Base-by-base conservation (phyloP, 1,139 yeast genomes). In the Yamadazyma spencermartinsiae region DNA sequence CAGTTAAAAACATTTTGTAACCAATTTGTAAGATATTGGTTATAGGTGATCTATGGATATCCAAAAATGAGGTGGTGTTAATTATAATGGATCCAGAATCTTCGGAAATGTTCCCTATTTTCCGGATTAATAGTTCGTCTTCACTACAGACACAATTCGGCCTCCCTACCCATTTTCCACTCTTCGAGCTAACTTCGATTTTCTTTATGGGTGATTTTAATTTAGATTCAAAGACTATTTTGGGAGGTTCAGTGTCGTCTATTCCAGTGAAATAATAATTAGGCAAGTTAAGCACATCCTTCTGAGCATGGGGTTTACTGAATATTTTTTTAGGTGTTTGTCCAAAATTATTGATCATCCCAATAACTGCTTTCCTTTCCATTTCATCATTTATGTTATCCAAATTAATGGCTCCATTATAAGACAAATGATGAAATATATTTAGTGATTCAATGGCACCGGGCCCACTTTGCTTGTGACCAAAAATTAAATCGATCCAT, bases 281-380 rank as follows among this genome's bases (percentile, higher is more conserved):
- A 2, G 76, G 69, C 14, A 62, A 41, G 41, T 60, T 63, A 31
- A 64, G 54, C 0, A 70, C 65, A 2, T 70, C 76, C 35, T 73
- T 70, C 28, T 54, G 46, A 0, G 84, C 80, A 56, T 87, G 96
- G 0, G 88, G 81, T 40, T 69, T 72, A 8, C 61, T 64, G 50
- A 87, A 86, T 10, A 87, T 63, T 49, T 83, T 86, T 34, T 74
- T 55, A 1, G 96, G 96, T 0, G 95, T 87, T 56, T 87, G 96
- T 0, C 96, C 96, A 67, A 87, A 87, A 57, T 87, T 87, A 54
- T 87, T 90, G 34, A 87, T 87, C 54, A 85, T 84, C 1, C 95
- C 90, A 21, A 87, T 83, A 2, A 82, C 74, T 0, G 95, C 92
- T 27, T 80, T 69, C 45, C 82, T 74, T 55, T 87, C 95, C 44